Percentiles rank a stretch among this genome's conserved stretches.
phyloP scores from a whole-genome alignment of 2,329 filamentous ascomycete genomes.

The Colletotrichum sp. region DNA sequence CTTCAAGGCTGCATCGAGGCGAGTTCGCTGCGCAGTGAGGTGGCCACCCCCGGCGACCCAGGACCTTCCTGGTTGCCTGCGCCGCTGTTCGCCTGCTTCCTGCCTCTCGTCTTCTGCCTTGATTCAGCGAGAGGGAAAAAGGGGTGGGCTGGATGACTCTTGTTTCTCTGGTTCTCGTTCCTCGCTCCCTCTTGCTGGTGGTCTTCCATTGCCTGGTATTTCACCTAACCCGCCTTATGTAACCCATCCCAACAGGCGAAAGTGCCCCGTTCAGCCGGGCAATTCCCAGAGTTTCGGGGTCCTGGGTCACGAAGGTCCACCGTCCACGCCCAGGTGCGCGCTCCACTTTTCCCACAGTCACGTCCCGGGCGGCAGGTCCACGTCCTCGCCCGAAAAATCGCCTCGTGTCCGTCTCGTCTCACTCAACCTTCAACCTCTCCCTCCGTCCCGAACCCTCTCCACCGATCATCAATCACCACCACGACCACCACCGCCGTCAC shows the following conservation, averaged over 20 bases:
- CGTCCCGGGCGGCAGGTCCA: conserved; percentile 12
- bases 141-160: not conserved
- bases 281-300: conserved; percentile 13
- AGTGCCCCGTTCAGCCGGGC: not conserved
- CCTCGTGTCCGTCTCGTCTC: conserved; percentile 20
- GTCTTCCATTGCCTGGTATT: not conserved
- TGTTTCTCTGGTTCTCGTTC: not conserved
- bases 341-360: conserved; percentile 14
- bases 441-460: conserved; percentile 9
- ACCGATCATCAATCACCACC: not conserved
- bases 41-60: not conserved
- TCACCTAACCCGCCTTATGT: not conserved
- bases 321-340: not conserved
- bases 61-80: not conserved
- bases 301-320: conserved; percentile 5
- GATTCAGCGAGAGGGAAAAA: not conserved
- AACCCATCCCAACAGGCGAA: not conserved
- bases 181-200: not conserved
- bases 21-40: not conserved
- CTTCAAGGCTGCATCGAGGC: conserved; percentile 19
- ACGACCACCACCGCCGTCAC: not conserved
- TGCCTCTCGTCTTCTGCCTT: not conserved
- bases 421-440: conserved; percentile 3
- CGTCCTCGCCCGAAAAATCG: conserved; percentile 19
- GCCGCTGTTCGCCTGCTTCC: not conserved